Percentiles rank a stretch among this genome's conserved stretches.
Conservation (phyloP, 129 eudicot genomes). For the Lonicera japonica region DNA sequence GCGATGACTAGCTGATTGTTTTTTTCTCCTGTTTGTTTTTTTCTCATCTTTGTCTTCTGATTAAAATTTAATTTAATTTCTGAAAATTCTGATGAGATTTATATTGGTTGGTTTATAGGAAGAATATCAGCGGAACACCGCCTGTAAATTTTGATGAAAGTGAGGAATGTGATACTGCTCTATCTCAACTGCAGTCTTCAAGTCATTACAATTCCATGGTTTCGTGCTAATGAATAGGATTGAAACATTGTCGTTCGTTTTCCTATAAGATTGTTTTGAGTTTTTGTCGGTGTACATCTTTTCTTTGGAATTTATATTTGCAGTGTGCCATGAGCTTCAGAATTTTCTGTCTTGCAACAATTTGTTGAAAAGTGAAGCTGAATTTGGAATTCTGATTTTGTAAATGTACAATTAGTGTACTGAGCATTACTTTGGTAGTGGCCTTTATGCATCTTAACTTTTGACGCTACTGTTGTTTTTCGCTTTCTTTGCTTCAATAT, state of each 20-base stretch:
- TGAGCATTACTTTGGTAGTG: too few species aligned
- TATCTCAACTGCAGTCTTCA: conserved; percentile 23
- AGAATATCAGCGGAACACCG: conserved; percentile 33
- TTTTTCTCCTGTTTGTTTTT: too few species aligned
- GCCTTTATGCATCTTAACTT: background rate
- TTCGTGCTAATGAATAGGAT: conserved; percentile 30
- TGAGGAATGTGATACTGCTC: conserved; percentile 44
- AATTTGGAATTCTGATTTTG: background rate
- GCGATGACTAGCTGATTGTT: too few species aligned
- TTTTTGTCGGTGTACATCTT: background rate
- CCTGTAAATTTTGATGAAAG: conserved; percentile 35
- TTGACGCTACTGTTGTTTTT: background rate
- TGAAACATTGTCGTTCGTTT: background rate
- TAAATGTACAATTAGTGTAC: background rate
- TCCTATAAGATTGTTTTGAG: background rate
- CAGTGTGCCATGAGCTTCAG: background rate
- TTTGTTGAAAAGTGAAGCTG: background rate
- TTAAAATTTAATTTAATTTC: too few species aligned
- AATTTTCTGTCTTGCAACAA: background rate
- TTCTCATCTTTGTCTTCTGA: too few species aligned
- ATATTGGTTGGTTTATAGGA: conserved; percentile 30
- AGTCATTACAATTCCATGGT: conserved; percentile 36
- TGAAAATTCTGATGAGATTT: background rate
- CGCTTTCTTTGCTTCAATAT: background rate
- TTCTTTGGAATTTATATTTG: background rate